Conservation (phyloP, 2,329 filamentous ascomycete species). For the Beauveria asiatica region DNA sequence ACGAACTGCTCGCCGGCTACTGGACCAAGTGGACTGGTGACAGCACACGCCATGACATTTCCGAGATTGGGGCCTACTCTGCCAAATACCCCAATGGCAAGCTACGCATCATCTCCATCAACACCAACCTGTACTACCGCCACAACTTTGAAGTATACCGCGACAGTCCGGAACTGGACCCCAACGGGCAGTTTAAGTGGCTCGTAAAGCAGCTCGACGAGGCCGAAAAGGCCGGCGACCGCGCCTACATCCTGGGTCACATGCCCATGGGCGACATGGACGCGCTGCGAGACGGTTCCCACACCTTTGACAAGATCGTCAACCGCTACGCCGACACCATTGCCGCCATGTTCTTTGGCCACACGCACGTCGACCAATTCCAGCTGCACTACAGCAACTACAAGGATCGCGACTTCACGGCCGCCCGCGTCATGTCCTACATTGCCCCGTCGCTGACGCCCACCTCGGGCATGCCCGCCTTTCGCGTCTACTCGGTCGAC, state of each 20-base stretch:
- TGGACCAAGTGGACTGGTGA: constrained; percentile 41
- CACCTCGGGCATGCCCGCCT: constrained; percentile 45
- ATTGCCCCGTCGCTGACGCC: constrained; percentile 47
- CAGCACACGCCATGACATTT: constrained; percentile 22
- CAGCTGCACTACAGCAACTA: constrained; percentile 46
- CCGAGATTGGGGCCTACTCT: constrained; percentile 41
- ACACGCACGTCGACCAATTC: constrained; percentile 50
- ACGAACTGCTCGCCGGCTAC: constrained; percentile 35
- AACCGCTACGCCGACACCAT: constrained; percentile 46
- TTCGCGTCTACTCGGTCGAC: constrained; percentile 51
- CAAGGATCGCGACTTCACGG: constrained; percentile 27
- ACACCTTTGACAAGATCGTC: constrained; percentile 45
- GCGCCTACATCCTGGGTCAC: constrained; percentile 50
- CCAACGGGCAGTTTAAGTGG: constrained; percentile 44
- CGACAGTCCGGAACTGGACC: constrained; percentile 40
- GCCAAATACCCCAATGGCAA: constrained; percentile 35
- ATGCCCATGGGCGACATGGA: constrained; percentile 44
- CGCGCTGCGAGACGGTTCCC: constrained; percentile 42
- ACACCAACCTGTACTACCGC: constrained; percentile 52
- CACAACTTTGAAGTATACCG: constrained; percentile 49
- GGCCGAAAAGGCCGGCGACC: constrained; percentile 42
- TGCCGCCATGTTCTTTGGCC: constrained; percentile 47
- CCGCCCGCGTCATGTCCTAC: constrained; percentile 43
- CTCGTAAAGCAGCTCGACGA: constrained; percentile 43
- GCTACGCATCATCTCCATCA: constrained; percentile 49